Conservation (phyloP, 768 basidiomycete genomes). For the Termitomyces sp. region DNA sequence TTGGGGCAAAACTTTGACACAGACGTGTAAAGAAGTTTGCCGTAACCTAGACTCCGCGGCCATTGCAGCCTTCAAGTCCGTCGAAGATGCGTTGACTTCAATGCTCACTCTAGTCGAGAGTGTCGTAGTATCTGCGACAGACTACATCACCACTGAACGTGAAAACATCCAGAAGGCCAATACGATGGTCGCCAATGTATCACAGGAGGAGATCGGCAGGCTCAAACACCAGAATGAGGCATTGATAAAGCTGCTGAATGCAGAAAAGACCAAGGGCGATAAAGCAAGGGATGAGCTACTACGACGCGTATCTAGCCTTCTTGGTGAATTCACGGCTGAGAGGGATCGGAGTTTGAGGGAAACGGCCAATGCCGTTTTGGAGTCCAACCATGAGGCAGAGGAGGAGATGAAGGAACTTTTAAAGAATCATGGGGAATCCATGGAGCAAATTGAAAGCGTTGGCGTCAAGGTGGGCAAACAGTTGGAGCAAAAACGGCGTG, state of each 20-base stretch:
- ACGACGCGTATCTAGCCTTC: slow-evolving; percentile 65
- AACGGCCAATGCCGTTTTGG: slow-evolving; percentile 45
- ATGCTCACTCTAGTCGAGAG: slow-evolving; percentile 57
- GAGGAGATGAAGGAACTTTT: slow-evolving; percentile 41
- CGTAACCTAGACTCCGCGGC: slow-evolving; percentile 38
- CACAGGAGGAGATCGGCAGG: slow-evolving; percentile 48
- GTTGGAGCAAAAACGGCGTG: slow-evolving; percentile 40
- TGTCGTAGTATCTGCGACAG: slow-evolving; percentile 50
- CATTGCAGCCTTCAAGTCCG: slow-evolving; percentile 39
- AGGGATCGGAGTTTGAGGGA: slow-evolving; percentile 63
- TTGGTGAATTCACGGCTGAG: slow-evolving; percentile 64
- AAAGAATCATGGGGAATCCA: slow-evolving; percentile 40
- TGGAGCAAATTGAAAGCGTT: slow-evolving; percentile 34
- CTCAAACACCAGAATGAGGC: slow-evolving; percentile 68
- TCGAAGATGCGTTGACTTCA: slow-evolving; percentile 53
- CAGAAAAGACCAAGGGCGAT: slow-evolving; percentile 62
- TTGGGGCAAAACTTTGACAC: slow-evolving; percentile 53
- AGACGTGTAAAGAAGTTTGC: slow-evolving; percentile 42
- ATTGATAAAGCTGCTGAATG: slow-evolving; percentile 53
- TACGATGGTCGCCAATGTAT: slow-evolving; percentile 38
- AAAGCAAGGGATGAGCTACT: slow-evolving; percentile 68
- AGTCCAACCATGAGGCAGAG: slow-evolving; percentile 52
- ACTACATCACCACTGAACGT: slow-evolving; percentile 52
- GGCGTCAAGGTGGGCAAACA: slow-evolving; percentile 33
- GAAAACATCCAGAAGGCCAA: slow-evolving; percentile 46